Conservation (phyloP, 148 eudicot species). For the Vaccinium myrtillus region DNA sequence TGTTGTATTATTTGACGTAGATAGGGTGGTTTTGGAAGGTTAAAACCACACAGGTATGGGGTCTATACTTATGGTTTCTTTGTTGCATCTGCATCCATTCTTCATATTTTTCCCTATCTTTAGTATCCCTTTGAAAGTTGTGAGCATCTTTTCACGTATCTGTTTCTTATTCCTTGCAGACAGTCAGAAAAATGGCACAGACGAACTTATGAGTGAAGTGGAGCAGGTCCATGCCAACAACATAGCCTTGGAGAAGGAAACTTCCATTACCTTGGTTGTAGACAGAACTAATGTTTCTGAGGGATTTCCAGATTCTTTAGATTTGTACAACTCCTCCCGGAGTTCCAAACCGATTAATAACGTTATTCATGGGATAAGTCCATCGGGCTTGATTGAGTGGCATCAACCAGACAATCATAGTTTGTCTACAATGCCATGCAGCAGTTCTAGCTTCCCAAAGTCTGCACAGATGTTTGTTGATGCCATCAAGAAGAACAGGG, state of each 20-base stretch:
- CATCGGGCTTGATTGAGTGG: constrained; percentile 25
- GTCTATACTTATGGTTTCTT: background rate
- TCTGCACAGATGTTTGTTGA: constrained; percentile 70
- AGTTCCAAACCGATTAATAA: constrained; percentile 20
- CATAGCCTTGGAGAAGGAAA: constrained; percentile 42
- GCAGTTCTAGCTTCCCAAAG: constrained; percentile 47
- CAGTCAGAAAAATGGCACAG: constrained; percentile 17
- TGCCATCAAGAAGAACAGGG: constrained; percentile 86
- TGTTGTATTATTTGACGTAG: background rate
- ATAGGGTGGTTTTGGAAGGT: background rate
- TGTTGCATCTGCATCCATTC: background rate
- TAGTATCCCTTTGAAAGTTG: background rate
- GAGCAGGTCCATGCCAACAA: constrained; percentile 39
- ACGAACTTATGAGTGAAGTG: constrained; percentile 12
- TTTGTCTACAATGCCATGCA: constrained; percentile 25
- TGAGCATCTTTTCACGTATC: background rate
- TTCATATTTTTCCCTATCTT: background rate
- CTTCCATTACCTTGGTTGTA: constrained; percentile 30
- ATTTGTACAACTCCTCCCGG: constrained; percentile 21
- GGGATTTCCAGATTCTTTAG: constrained; percentile 47
- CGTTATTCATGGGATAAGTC: constrained; percentile 14
- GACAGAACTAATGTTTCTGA: constrained; percentile 34
- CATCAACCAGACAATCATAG: constrained; percentile 23
- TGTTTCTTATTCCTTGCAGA: constrained; percentile 29
- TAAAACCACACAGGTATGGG: background rate